Base-by-base conservation (phyloP, 2,329 filamentous ascomycete genomes). In the Nothophoma quercina region DNA sequence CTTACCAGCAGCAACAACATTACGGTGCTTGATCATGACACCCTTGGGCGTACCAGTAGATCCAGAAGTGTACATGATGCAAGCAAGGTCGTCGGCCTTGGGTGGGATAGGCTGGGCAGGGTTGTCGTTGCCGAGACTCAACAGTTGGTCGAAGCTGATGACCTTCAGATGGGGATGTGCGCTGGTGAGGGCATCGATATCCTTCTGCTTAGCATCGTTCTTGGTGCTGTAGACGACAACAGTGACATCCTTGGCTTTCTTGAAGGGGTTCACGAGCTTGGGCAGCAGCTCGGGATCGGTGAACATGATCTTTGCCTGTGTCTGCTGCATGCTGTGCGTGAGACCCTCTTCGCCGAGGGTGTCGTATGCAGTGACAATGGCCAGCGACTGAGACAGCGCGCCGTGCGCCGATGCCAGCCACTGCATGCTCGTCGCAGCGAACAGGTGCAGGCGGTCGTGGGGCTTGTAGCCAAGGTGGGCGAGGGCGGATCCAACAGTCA, bases 311-410 rank as follows among this genome's bases (percentile, higher is more conserved):
- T 86, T 86, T 44, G 91, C 88, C 57, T 86, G 81, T 45, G 91
- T 95, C 77, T 96, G 90, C 18, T 87, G 81, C 59, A 97, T 84
- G 3, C 92, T 96, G 79, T 96, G 92, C 78, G 88, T 86, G 58
- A 97, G 84, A 38, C 92, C 93, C 57, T 88, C 86, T 67, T 91
- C 85, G 46, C 93, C 93, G 35, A 97, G 87, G 23, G 92, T 96
- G 75, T 97, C 93, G 76, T 97, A 97, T 42, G 93, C 92, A 36
- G 93, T 98, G 42, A 97, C 93, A 62, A 97, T 93, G 53, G 90
- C 86, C 73, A 97, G 86, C 35, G 90, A 93, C 76, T 98, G 93
- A 13, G 92, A 93, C 16, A 87, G 77, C 49, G 85, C 88, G 80
- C 83, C 85, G 72, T 96, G 91, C 38, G 93, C 89, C 66, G 90